A percentile compares a stretch with the other conserved stretches of the same genome.
phyloP scores from a whole-genome alignment of 1,284 basidiomycete species.

The Omphalotus olearius region DNA sequence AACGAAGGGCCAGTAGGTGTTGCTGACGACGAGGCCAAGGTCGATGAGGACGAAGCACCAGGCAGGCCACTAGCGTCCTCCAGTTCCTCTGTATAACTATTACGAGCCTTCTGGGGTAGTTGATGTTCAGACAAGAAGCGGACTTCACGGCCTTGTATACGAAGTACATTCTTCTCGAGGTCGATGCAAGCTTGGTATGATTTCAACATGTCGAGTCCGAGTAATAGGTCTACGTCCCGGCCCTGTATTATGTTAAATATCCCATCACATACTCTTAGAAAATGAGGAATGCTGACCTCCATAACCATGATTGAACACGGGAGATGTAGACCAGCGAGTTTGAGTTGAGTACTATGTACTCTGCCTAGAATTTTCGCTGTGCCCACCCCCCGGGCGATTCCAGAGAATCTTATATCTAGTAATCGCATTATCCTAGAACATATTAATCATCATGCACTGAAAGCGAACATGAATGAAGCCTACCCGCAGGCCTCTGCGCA shows the following conservation, averaged over 20 bases:
- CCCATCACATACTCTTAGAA: neutral
- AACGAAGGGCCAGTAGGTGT: constrained; percentile 30
- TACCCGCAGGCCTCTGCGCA: constrained; percentile 92
- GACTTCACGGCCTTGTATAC: constrained; percentile 86
- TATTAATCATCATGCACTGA: neutral
- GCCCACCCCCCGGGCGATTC: constrained; percentile 93
- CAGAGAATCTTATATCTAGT: constrained; percentile 83
- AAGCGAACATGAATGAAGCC: constrained; percentile 22
- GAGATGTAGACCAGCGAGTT: constrained; percentile 78
- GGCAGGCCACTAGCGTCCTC: constrained; percentile 19
- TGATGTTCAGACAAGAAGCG: constrained; percentile 92
- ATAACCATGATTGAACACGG: constrained; percentile 95
- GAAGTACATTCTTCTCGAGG: constrained; percentile 80
- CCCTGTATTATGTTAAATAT: constrained; percentile 46
- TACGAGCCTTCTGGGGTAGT: constrained; percentile 76
- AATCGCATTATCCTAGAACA: constrained; percentile 81
- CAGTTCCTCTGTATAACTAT: constrained; percentile 25
- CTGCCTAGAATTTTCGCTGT: constrained; percentile 94
- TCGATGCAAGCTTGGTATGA: constrained; percentile 96
- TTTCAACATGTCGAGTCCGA: constrained; percentile 98
- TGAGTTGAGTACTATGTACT: constrained; percentile 91
- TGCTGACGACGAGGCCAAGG: neutral
- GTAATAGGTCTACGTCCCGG: constrained; percentile 86
- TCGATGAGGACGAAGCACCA: neutral
- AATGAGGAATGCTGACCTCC: constrained; percentile 55